phyloP scores from a whole-genome alignment of 1,284 basidiomycete genomes.

The Ceratobasidium sp. region DNA sequence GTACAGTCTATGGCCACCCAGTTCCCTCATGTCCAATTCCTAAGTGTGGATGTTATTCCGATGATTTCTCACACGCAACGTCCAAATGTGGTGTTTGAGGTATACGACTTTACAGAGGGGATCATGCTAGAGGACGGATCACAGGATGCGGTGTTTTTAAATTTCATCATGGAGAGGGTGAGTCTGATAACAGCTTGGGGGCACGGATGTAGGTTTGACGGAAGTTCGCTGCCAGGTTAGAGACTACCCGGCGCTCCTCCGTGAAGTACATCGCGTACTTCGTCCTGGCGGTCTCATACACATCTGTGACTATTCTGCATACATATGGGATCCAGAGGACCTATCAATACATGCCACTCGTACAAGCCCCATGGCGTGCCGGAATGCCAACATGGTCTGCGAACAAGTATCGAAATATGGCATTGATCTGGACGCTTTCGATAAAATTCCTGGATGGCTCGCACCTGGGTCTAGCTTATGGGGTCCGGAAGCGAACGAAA shows the following conservation, averaged over 20 bases:
- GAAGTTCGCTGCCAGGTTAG: neutral
- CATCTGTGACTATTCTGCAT: neutral
- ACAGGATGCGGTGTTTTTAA: slow-evolving; percentile 6
- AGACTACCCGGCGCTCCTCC: neutral
- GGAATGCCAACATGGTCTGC: too few relatives aligned
- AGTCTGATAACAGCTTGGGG: neutral
- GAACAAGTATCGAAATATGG: too few relatives aligned
- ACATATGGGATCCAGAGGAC: neutral
- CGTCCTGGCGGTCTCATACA: neutral
- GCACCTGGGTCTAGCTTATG: too few relatives aligned
- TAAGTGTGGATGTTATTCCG: neutral
- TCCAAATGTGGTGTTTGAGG: slow-evolving; percentile 6
- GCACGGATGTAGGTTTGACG: neutral
- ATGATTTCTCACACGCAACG: neutral
- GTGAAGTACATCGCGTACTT: neutral
- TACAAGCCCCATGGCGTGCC: neutral
- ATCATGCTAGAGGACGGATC: neutral
- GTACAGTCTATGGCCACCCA: neutral
- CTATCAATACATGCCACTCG: neutral
- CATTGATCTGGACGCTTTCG: too few relatives aligned
- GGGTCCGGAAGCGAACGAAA: too few relatives aligned
- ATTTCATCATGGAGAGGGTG: neutral
- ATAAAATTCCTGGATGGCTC: too few relatives aligned
- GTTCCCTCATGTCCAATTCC: neutral
- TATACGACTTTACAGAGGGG: neutral